phyloP scores from a whole-genome alignment of 2,329 filamentous ascomycete genomes.

The Colletotrichum eleusines region DNA sequence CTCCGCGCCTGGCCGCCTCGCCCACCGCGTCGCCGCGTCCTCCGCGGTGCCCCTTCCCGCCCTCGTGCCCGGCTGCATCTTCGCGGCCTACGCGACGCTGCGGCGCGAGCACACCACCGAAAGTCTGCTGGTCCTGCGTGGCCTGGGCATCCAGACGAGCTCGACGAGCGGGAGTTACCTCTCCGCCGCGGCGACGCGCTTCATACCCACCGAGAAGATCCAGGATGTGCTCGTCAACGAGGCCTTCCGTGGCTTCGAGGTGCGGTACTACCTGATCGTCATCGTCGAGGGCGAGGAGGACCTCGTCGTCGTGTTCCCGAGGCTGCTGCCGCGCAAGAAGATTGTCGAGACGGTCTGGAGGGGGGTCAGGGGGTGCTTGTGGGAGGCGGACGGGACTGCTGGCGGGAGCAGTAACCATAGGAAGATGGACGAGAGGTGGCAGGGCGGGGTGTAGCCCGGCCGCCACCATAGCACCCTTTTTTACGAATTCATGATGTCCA shows the following conservation, averaged over 20 bases:
- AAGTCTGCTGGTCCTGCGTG: conserved; percentile 87
- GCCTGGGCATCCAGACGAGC: conserved; percentile 90
- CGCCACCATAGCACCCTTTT: neutral
- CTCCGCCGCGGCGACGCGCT: conserved; percentile 59
- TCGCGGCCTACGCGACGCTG: conserved; percentile 59
- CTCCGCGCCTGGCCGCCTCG: conserved; percentile 50
- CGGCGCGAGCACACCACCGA: conserved; percentile 73
- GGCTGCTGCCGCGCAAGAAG: conserved; percentile 76
- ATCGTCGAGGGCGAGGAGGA: conserved; percentile 91
- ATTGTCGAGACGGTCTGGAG: conserved; percentile 93
- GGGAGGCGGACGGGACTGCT: conserved; percentile 64
- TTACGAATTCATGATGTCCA: conserved; percentile 33
- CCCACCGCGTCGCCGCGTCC: conserved; percentile 48
- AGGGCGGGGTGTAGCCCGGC: conserved; percentile 21
- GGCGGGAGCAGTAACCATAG: conserved; percentile 5
- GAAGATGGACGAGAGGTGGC: conserved; percentile 48
- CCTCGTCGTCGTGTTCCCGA: conserved; percentile 94
- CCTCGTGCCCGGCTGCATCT: conserved; percentile 53
- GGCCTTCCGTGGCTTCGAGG: conserved; percentile 92
- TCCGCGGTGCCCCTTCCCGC: conserved; percentile 53
- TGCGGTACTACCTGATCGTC: conserved; percentile 88
- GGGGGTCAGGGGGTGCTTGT: conserved; percentile 84
- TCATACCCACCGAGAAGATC: conserved; percentile 92
- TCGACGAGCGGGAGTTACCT: conserved; percentile 78
- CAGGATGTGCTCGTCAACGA: conserved; percentile 96